Base-by-base conservation (phyloP, 2,329 filamentous ascomycete species). In the Xylaria sp. region DNA sequence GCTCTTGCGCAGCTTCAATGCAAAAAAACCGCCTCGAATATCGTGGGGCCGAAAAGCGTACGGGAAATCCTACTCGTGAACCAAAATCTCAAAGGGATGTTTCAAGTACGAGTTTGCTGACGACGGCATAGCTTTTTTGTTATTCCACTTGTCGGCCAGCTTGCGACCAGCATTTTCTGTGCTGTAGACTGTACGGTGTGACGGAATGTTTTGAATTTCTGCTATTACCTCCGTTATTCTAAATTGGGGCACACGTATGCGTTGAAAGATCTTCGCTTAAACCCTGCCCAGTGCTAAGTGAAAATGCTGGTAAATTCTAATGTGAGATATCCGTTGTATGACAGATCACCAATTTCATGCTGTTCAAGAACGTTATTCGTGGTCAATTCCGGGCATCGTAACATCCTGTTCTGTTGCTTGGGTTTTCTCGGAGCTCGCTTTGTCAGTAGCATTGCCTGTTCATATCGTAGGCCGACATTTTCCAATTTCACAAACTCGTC, bases 101-200 rank as follows among this genome's bases (percentile, higher is more conserved):
- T 66, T 68, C 63, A 68, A 20, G 45, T 62, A 60, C 28, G 32
- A 39, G 13, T n/a, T 53, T 45, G 23, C 50, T 52, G 48, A 53
- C 50, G 43, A 34, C 43, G n/a, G 23, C 28, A 57, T 41, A 20
- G 10, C 7, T 2, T 13, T 34, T 4, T 34, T 23, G 18, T 50
- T 43, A 25, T 59, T 23, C 30, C 25, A 55, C 30, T 53, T 4
- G 13, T n/a, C 4, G 15, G 7, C 15, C 23, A 9, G 20, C 30
- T 53, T 13, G 34, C 10, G 30, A 67, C 56, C 46, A 39, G 13
- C 20, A 10, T 18, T 62, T 25, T 10, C 34, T 45, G n/a, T 55
- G 46, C 32, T 23, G 5, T 10, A 23, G 39, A 45, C 39, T 20
- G 12, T 30, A 52, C 12, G 36, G 28, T 56, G 57, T 55, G 30